phyloP scores from a whole-genome alignment of 768 basidiomycete species.

The Candolleomyces efflorescens region DNA sequence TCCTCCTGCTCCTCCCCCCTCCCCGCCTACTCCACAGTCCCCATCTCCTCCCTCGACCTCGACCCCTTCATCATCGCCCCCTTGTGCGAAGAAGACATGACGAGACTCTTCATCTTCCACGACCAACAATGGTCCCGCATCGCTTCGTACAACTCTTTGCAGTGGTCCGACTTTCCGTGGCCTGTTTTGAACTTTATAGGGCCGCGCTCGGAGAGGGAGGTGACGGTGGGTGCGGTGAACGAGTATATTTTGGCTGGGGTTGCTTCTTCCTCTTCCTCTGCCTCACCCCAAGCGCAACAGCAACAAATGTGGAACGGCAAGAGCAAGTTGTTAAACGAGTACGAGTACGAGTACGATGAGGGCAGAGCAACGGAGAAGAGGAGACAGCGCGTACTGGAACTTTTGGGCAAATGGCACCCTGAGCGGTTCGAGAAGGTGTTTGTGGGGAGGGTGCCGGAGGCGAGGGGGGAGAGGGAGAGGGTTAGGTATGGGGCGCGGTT shows the following conservation, averaged over 20 bases:
- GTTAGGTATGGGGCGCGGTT: constrained; percentile 18
- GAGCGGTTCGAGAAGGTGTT: constrained; percentile 21
- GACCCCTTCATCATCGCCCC: constrained; percentile 6
- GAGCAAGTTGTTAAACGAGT: too few relatives aligned
- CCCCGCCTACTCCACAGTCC: background rate
- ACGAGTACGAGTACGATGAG: too few relatives aligned
- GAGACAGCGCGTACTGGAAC: too few relatives aligned
- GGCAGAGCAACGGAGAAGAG: constrained; percentile 14
- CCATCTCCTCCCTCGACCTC: background rate
- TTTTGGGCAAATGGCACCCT: constrained; percentile 20
- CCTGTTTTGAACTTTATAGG: constrained; percentile 17
- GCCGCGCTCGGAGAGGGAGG: constrained; percentile 14
- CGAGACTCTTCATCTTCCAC: constrained; percentile 21
- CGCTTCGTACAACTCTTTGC: constrained; percentile 13
- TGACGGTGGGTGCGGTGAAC: constrained; percentile 15
- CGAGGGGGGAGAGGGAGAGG: constrained; percentile 16
- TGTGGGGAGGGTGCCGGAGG: constrained; percentile 13
- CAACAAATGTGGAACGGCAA: too few relatives aligned
- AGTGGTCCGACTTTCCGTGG: constrained; percentile 24
- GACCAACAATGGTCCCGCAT: constrained; percentile 21
- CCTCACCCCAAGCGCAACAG: too few relatives aligned
- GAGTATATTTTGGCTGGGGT: constrained; percentile 19
- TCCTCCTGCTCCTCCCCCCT: constrained; percentile 8
- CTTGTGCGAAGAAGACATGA: constrained; percentile 17
- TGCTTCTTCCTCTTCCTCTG: too few relatives aligned